Evolutionary conservation across 208 protist species (phyloP).

Genomic region (Acanthamoeba healyi): DNA sequence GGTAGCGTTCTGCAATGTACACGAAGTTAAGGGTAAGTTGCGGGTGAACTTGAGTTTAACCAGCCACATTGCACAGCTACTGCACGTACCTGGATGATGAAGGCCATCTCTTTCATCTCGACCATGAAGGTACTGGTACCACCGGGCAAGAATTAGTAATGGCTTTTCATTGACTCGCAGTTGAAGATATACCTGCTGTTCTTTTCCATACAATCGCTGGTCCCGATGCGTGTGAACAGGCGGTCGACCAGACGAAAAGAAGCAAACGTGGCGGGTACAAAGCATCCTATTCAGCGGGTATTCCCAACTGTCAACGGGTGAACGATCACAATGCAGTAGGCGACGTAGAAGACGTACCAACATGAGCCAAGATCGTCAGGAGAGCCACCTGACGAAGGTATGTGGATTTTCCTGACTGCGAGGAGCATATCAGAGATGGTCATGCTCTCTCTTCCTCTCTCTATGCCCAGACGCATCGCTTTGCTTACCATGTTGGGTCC

Average conservation of each 20-base stretch:
- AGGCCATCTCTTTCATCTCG: conserved; percentile 86
- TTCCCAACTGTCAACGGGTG: neutral
- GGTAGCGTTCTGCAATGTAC: conserved; percentile 32
- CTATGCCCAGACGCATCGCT: neutral
- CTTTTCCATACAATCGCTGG: conserved; percentile 80
- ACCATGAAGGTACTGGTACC: conserved; percentile 79
- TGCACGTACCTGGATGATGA: conserved; percentile 76
- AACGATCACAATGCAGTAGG: neutral
- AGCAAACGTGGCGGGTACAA: conserved; percentile 90
- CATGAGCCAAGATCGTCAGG: conserved; percentile 94
- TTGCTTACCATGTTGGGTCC: conserved; percentile 93
- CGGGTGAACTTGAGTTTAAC: neutral
- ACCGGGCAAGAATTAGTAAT: no score
- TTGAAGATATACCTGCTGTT: conserved; percentile 52
- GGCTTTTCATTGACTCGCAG: neutral
- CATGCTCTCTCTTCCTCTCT: no score
- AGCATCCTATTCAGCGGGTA: conserved; percentile 80
- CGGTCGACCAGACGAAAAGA: conserved; percentile 82
- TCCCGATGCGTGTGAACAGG: conserved; percentile 84
- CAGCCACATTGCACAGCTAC: neutral
- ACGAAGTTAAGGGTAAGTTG: neutral
- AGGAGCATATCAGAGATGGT: no score
- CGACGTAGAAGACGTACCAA: conserved; percentile 86
- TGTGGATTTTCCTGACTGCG: conserved; percentile 94
- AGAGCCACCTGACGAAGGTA: conserved; percentile 94